Evolutionary conservation across 768 basidiomycete species (phyloP).

Genomic region (Kwoniella mangroviensis): DNA sequence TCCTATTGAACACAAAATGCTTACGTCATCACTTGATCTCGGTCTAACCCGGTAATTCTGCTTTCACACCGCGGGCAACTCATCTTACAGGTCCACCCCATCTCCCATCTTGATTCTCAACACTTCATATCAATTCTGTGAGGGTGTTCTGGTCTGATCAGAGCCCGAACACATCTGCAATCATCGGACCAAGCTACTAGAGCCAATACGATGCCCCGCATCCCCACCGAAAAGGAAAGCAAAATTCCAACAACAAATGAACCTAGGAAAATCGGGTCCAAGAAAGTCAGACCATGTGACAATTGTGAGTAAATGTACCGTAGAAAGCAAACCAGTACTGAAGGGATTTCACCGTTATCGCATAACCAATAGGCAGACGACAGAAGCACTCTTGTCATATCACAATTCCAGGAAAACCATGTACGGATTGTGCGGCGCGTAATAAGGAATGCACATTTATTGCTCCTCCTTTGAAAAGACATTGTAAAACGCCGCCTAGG

Average conservation of each 20-base stretch:
- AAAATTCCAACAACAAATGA: background rate
- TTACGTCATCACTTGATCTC: too few species aligned
- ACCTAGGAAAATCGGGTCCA: slow-evolving; percentile 12
- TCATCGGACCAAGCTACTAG: background rate
- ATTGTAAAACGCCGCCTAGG: slow-evolving; percentile 6
- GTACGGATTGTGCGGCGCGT: slow-evolving; percentile 13
- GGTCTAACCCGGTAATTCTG: too few species aligned
- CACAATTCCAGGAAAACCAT: slow-evolving; percentile 3
- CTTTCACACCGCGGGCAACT: background rate
- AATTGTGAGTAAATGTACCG: slow-evolving; percentile 5
- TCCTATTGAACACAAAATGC: too few species aligned
- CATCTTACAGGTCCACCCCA: too few species aligned
- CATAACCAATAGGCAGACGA: slow-evolving; percentile 1
- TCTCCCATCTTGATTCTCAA: too few species aligned
- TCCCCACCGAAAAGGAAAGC: background rate
- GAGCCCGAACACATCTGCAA: too few species aligned
- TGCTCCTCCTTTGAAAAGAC: slow-evolving; percentile 10
- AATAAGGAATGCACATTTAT: slow-evolving; percentile 15
- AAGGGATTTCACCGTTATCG: background rate
- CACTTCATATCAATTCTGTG: too few species aligned
- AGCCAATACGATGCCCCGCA: slow-evolving; percentile 6
- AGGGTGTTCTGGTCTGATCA: too few species aligned
- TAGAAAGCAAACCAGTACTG: too few species aligned
- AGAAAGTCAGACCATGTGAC: slow-evolving; percentile 13
- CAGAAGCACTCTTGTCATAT: slow-evolving; percentile 20